A percentile compares a stretch with the other conserved stretches of the same genome.
phyloP scores from a whole-genome alignment of 257 asterid species.

The Scutellaria minor region DNA sequence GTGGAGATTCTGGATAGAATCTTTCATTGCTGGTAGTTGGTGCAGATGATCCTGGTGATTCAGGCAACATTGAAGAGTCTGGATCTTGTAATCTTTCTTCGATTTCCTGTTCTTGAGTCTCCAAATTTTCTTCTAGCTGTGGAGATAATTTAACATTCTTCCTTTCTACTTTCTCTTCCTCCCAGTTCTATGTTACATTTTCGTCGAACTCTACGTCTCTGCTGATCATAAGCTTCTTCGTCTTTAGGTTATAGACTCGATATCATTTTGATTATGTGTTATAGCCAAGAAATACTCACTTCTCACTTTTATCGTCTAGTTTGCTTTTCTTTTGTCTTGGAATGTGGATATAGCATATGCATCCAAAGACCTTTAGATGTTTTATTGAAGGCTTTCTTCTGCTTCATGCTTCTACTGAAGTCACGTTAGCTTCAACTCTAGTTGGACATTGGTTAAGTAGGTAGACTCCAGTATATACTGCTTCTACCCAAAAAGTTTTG shows the following conservation, averaged over 20 bases:
- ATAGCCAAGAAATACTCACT: too few relatives aligned
- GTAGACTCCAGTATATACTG: too few relatives aligned
- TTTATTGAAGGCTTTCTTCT: not conserved
- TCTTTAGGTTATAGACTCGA: not conserved
- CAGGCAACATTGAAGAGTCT: too few relatives aligned
- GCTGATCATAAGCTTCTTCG: not conserved
- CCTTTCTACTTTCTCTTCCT: not conserved
- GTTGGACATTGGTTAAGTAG: too few relatives aligned
- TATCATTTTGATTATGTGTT: constrained; percentile 15
- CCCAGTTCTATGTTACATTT: too few relatives aligned
- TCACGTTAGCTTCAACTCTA: not conserved
- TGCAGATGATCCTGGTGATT: not conserved
- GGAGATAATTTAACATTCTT: not conserved
- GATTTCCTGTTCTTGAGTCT: not conserved
- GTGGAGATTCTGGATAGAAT: not conserved
- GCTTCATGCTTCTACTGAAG: constrained; percentile 13
- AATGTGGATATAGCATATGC: not conserved
- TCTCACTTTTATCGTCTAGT: too few relatives aligned
- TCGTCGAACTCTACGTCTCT: too few relatives aligned
- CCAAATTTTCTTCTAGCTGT: too few relatives aligned
- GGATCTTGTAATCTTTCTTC: not conserved
- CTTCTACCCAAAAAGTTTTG: too few relatives aligned
- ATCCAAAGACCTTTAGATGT: not conserved
- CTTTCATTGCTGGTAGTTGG: not conserved
- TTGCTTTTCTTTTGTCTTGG: too few relatives aligned